A percentile compares a stretch with the other conserved stretches of the same genome.
These are phyloP conservation scores for Jaenimonas drosophilae DNA, from an alignment of 208 protist species.

Conservation along the genomic window DNA sequence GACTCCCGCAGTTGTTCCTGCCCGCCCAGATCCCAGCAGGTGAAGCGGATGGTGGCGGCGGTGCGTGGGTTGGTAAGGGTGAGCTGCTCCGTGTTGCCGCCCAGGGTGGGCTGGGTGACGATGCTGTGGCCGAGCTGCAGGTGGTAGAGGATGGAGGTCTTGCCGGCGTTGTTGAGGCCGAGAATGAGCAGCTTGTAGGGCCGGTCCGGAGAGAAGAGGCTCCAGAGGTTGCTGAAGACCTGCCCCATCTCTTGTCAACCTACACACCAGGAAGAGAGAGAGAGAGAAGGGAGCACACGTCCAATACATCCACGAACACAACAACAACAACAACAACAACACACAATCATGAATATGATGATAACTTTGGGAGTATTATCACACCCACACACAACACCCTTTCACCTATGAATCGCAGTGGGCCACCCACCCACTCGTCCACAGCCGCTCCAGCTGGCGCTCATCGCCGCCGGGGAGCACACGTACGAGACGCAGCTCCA, in stretches of 20 bases:
- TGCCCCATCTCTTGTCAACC: conserved; percentile 54
- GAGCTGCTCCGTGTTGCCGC: conserved; percentile 95
- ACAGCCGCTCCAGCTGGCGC: conserved; percentile 43
- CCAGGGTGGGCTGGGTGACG: conserved; percentile 96
- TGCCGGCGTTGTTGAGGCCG: conserved; percentile 95
- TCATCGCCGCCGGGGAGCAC: conserved; percentile 53
- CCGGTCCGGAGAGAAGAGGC: conserved; percentile 31
- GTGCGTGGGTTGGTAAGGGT: conserved; percentile 94
- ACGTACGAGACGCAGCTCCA: conserved; percentile 39
- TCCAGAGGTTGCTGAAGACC: conserved; percentile 55
- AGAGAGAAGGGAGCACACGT: background rate
- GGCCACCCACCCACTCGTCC: conserved; percentile 43
- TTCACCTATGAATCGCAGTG: conserved; percentile 43
- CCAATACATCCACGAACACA: background rate
- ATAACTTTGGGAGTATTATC: background rate
- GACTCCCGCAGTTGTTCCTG: conserved; percentile 88
- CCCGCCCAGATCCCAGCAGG: conserved; percentile 96
- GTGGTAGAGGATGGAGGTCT: conserved; percentile 98
- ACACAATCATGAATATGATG: background rate
- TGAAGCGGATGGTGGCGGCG: conserved; percentile 80
- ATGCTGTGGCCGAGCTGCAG: conserved; percentile 96
- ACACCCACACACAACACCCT: background rate
- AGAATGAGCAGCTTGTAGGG: conserved; percentile 91
- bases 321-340: conserved; percentile 1
- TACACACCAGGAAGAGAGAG: background rate